Conservation (phyloP, 768 basidiomycete genomes). For the Phanerochaete sordida region DNA sequence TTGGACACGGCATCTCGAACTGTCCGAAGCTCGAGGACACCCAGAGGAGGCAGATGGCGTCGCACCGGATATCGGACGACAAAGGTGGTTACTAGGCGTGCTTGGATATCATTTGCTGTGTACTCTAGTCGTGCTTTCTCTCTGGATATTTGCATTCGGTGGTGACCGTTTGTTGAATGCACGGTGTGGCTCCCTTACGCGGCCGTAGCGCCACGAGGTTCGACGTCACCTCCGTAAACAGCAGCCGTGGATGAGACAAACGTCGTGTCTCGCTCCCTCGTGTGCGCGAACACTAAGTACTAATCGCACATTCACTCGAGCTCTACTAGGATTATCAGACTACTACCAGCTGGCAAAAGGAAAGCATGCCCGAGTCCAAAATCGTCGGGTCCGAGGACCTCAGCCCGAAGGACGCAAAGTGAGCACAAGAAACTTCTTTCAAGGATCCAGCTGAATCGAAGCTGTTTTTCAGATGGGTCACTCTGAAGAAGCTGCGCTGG, state of each 20-base stretch:
- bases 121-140: no score
- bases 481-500: slow-evolving; percentile 78
- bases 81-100: slow-evolving; percentile 38
- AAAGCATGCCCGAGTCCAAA: slow-evolving; percentile 39
- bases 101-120: not conserved
- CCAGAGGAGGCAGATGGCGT: slow-evolving; percentile 86
- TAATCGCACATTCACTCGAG: not conserved
- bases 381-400: slow-evolving; percentile 52
- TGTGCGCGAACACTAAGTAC: not conserved
- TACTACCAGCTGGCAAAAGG: not conserved
- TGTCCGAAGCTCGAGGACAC: slow-evolving; percentile 97
- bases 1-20: slow-evolving; percentile 91
- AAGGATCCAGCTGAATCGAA: not conserved
- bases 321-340: not conserved
- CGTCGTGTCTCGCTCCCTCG: not conserved
- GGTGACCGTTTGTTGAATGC: no score
- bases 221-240: not conserved
- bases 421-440: slow-evolving; percentile 15
- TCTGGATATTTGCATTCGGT: no score
- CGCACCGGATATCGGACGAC: slow-evolving; percentile 67
- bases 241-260: not conserved
- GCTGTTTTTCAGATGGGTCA: slow-evolving; percentile 64
- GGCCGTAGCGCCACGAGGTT: not conserved
- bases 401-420: slow-evolving; percentile 57
- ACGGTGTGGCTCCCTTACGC: no score